Conservation (phyloP, 2,329 filamentous ascomycete species). For the Fonsecaea nubica region DNA sequence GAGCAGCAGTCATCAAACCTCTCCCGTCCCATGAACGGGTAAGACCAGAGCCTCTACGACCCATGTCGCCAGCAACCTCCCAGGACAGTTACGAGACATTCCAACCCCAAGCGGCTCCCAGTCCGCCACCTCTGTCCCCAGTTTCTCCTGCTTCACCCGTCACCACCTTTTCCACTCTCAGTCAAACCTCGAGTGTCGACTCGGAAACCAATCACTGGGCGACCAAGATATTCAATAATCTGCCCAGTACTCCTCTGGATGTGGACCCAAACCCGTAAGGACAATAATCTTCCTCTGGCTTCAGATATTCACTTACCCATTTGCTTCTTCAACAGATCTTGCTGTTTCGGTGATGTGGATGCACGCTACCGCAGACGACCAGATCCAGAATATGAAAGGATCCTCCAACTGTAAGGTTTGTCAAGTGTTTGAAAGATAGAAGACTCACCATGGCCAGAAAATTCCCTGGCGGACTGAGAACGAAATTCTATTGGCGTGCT, state of each 20-base stretch:
- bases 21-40: constrained; percentile 33
- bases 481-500: constrained; percentile 58
- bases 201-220: constrained; percentile 51
- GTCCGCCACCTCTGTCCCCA: constrained; percentile 30
- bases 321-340: constrained; percentile 21
- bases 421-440: no score
- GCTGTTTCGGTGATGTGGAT: constrained; percentile 26
- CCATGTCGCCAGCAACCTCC: constrained; percentile 36
- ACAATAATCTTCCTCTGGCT: not conserved
- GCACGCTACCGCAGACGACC: constrained; percentile 20
- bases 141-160: constrained; percentile 30
- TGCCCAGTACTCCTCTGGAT: constrained; percentile 35
- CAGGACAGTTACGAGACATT: constrained; percentile 34
- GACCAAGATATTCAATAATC: constrained; percentile 46
- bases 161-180: constrained; percentile 38
- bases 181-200: constrained; percentile 36
- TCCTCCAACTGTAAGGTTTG: constrained; percentile 30
- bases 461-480: constrained; percentile 36
- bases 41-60: constrained; percentile 28
- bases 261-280: constrained; percentile 34
- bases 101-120: constrained; percentile 28
- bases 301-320: constrained; percentile 7
- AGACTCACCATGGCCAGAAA: constrained; percentile 26
- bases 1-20: constrained; percentile 25
- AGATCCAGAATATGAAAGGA: constrained; percentile 30